Conservation (phyloP, 176 grass and related monocot genomes). For the Musa troglodytarum region DNA sequence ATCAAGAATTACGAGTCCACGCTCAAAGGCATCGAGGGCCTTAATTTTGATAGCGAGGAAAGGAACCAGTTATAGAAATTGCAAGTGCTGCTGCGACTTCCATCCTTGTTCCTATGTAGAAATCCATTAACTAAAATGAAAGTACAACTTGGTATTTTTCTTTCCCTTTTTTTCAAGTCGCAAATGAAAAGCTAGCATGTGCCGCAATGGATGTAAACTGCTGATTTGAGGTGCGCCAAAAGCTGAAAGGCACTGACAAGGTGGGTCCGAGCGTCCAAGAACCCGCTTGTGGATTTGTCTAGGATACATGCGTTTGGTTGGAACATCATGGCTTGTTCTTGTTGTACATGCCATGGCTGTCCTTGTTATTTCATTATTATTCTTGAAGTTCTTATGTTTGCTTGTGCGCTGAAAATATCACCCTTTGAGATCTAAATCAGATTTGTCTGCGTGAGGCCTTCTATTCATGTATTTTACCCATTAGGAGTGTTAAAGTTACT, state of each 20-base stretch:
- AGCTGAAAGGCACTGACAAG: not conserved
- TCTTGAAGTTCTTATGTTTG: conserved; percentile 1
- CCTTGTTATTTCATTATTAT: not conserved
- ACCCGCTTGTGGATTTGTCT: not conserved
- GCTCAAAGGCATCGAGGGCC: conserved; percentile 56
- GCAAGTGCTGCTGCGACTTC: not conserved
- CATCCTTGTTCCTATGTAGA: not conserved
- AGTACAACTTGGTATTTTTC: not conserved
- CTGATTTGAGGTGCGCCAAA: not conserved
- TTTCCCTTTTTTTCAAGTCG: not conserved
- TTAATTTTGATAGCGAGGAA: conserved; percentile 40
- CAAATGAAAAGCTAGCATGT: not conserved
- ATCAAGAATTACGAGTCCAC: conserved; percentile 65
- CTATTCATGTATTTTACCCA: not conserved
- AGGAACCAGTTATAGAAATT: not conserved
- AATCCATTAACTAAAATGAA: not conserved
- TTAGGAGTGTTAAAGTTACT: not conserved
- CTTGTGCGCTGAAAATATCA: not conserved
- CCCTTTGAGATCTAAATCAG: not conserved
- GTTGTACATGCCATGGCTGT: not conserved
- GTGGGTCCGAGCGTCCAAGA: not conserved
- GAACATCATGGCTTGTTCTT: not conserved
- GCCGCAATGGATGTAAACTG: not conserved
- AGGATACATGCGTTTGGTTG: not conserved
- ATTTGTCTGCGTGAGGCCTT: not conserved